phyloP scores from a whole-genome alignment of 2,329 filamentous ascomycete species.

The Zymoseptoria passerinii region DNA sequence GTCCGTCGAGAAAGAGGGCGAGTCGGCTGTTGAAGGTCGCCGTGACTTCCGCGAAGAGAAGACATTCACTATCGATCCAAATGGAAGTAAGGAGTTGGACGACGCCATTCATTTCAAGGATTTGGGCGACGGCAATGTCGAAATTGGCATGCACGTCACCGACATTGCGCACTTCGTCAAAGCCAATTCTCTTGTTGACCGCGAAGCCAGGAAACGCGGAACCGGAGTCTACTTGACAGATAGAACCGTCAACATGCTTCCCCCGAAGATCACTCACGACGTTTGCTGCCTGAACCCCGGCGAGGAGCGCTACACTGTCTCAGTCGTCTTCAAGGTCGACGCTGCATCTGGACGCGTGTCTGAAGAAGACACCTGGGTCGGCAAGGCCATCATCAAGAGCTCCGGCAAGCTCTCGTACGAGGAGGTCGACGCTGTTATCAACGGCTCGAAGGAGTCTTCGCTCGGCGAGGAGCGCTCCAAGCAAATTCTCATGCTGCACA shows the following conservation, averaged over 20 bases:
- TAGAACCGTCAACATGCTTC: slow-evolving; percentile 78
- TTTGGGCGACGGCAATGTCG: slow-evolving; percentile 72
- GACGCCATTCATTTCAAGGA: slow-evolving; percentile 89
- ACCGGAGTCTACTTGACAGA: slow-evolving; percentile 94
- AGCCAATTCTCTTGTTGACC: slow-evolving; percentile 86
- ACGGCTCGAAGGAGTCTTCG: slow-evolving; percentile 46
- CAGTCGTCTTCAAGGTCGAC: slow-evolving; percentile 87
- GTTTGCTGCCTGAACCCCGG: slow-evolving; percentile 79
- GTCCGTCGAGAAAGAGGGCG: slow-evolving; percentile 76
- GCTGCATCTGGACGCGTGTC: slow-evolving; percentile 66
- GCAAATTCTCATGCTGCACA: slow-evolving; percentile 71
- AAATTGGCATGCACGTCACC: slow-evolving; percentile 90
- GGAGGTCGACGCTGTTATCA: slow-evolving; percentile 76
- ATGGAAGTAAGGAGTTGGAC: slow-evolving; percentile 78
- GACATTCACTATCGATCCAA: slow-evolving; percentile 86
- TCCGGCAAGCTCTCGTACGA: slow-evolving; percentile 74
- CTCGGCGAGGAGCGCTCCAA: slow-evolving; percentile 60
- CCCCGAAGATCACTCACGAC: slow-evolving; percentile 73
- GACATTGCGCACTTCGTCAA: slow-evolving; percentile 97
- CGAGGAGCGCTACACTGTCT: slow-evolving; percentile 85
- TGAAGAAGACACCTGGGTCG: slow-evolving; percentile 87
- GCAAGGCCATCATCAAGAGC: slow-evolving; percentile 89
- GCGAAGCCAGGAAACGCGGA: slow-evolving; percentile 95
- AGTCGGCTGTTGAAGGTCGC: slow-evolving; percentile 61
- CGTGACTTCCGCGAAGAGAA: slow-evolving; percentile 86